A percentile compares a stretch with the other conserved stretches of the same genome.
These are phyloP conservation scores for Yamadazyma diospyri DNA, from an alignment of 1,139 yeast genomes.

Conservation along the genomic window DNA sequence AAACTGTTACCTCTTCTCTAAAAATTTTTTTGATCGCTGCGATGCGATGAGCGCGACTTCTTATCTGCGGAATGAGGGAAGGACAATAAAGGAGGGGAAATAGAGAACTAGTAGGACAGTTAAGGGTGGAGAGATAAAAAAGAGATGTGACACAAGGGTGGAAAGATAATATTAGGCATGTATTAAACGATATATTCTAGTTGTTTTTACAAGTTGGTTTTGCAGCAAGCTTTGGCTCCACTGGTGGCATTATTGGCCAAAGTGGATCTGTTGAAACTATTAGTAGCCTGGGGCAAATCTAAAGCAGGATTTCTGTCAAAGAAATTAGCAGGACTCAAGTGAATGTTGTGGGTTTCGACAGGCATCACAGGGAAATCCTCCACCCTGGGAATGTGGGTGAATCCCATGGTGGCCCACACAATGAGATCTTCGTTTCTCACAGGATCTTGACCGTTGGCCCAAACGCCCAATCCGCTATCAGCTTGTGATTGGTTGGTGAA, in stretches of 20 bases:
- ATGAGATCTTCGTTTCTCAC: constrained; percentile 82
- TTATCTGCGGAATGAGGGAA: too few species aligned
- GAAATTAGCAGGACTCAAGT: constrained; percentile 72
- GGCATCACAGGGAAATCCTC: constrained; percentile 97
- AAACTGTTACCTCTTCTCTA: constrained; percentile 5
- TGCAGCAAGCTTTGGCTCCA: constrained; percentile 32
- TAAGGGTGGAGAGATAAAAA: neutral
- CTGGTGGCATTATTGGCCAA: constrained; percentile 25
- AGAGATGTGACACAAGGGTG: constrained; percentile 1
- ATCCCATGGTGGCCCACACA: constrained; percentile 83
- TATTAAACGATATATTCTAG: too few species aligned
- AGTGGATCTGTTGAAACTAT: constrained; percentile 69
- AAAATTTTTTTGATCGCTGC: constrained; percentile 4
- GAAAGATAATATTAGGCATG: too few species aligned
- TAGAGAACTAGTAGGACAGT: too few species aligned
- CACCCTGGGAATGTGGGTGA: constrained; percentile 83
- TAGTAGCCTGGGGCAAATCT: constrained; percentile 74
- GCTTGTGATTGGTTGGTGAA: constrained; percentile 70
- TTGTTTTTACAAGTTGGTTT: constrained; percentile 31
- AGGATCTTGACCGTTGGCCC: constrained; percentile 65
- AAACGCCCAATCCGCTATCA: constrained; percentile 61
- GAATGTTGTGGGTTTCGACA: constrained; percentile 68
- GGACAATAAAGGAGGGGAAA: too few species aligned
- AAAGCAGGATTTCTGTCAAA: constrained; percentile 80
- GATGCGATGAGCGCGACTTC: constrained; percentile 8